Base-by-base conservation (phyloP, 2,329 filamentous ascomycete species). In the Atkinsonella hypoxylon region DNA sequence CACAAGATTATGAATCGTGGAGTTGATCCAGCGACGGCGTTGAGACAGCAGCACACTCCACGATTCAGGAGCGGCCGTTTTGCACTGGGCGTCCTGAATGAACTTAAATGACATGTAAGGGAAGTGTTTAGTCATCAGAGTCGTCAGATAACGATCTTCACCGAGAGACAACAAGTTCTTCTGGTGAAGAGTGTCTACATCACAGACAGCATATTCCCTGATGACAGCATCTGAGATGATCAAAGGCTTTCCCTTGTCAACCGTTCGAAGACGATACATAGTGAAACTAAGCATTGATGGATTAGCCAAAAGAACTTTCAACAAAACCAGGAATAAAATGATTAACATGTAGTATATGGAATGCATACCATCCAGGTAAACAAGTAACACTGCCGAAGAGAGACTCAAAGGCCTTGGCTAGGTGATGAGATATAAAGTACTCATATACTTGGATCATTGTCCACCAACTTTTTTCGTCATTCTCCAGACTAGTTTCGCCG, bases 391-490 rank as follows among this genome's bases (percentile, higher is more conserved):
- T 95, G 64, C 90, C 93, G 63, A 98, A 98, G 54, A 98, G 80
- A 54, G 89, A 96, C 67, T 98, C 93, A 64, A 98, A 98, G 55
- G 93, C 89, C 73, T 98, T 98, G 49, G 93, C 77, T 66, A 98
- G 73, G 69, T 98, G 87, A 76, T 98, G 93, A 31, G 93, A 97
- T 64, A 98, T 98, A 68, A 90, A 98, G 75, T 98, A 98, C 68
- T 98, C 93, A 71, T 98, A 98, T 57, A 98, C 93, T 67, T 98
- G 93, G 62, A 98, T 98, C 93, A 98, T 98, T 12, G 93, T 98
- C 88, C 89, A 95, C 89, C 90, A 97, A 61, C 84, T 90, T 58
- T 84, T 79, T 61, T 96, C 89, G 66, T 96, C 91, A 62, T 98
- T 98, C 65, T 96, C 87, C 61, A 98, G 75, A 67, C 85, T 93